These are phyloP conservation scores for Alternaria sp. DNA, from an alignment of 2,329 filamentous ascomycete species.

Conservation along the genomic window DNA sequence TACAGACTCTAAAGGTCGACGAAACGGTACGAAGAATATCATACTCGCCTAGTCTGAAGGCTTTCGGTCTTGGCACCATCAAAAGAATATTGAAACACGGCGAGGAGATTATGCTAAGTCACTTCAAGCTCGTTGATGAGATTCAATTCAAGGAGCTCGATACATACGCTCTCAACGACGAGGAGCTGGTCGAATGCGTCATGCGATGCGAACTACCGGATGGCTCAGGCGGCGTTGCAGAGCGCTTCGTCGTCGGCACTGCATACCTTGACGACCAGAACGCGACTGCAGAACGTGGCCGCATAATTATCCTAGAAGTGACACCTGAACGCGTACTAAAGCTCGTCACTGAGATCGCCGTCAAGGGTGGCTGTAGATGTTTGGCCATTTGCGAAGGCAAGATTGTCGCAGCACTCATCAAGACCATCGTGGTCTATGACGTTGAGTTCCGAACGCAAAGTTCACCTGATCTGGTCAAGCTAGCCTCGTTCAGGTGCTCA, in stretches of 20 bases:
- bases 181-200: constrained; percentile 86
- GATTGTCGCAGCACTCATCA: constrained; percentile 87
- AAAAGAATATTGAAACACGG: constrained; percentile 74
- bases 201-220: constrained; percentile 77
- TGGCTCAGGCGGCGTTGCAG: constrained; percentile 64
- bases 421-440: constrained; percentile 74
- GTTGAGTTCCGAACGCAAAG: constrained; percentile 63
- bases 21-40: constrained; percentile 88
- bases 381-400: constrained; percentile 75
- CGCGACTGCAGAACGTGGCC: constrained; percentile 66
- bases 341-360: constrained; percentile 70
- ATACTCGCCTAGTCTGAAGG: constrained; percentile 79
- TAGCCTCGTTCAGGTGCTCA: constrained; percentile 79
- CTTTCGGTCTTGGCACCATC: constrained; percentile 88
- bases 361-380: constrained; percentile 83
- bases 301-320: constrained; percentile 86
- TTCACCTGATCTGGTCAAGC: constrained; percentile 68
- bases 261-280: constrained; percentile 73
- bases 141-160: constrained; percentile 83
- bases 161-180: constrained; percentile 68
- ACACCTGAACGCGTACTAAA: constrained; percentile 77
- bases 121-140: constrained; percentile 91
- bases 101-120: constrained; percentile 78
- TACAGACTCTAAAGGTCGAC: constrained; percentile 78
- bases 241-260: constrained; percentile 92